Evolutionary conservation across 2,329 filamentous ascomycete species (phyloP).

Genomic region (Botrytis fabae): DNA sequence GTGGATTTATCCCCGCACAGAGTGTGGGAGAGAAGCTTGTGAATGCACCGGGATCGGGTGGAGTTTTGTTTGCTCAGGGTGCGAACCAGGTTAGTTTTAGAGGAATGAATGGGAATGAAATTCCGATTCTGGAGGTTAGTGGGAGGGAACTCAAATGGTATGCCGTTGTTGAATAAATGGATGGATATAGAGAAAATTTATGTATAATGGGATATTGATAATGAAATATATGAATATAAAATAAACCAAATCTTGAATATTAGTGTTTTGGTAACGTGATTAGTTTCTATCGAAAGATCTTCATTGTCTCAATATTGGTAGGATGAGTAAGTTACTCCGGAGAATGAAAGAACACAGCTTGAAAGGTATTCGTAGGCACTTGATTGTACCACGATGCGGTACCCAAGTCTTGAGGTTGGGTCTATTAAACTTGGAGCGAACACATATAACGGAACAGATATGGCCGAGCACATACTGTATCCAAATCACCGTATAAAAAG

Average conservation of each 20-base stretch:
- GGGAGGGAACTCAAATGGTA: slow-evolving; percentile 17
- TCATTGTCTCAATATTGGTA: not conserved
- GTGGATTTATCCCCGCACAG: slow-evolving; percentile 12
- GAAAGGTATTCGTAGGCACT: not conserved
- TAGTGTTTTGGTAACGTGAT: not conserved
- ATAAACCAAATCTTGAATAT: not conserved
- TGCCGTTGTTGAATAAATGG: not conserved
- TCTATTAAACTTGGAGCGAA: not conserved
- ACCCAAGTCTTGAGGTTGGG: not conserved
- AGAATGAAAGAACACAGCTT: not conserved
- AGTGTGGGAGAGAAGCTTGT: not conserved
- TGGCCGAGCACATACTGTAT: not conserved
- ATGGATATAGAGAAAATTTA: not conserved
- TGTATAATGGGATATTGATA: slow-evolving; percentile 1
- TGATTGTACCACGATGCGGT: not conserved
- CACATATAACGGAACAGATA: not conserved
- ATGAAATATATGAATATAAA: not conserved
- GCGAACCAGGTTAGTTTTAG: slow-evolving; percentile 10
- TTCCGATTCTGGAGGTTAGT: not conserved
- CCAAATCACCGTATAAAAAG: not conserved
- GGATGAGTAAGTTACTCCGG: not conserved
- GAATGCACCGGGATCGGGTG: slow-evolving; percentile 14
- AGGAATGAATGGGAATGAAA: not conserved
- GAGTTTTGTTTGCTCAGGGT: slow-evolving; percentile 31
- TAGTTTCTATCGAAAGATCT: not conserved